phyloP scores from a whole-genome alignment of 179 eudicot genomes.

The Amaranthus tricolor region DNA sequence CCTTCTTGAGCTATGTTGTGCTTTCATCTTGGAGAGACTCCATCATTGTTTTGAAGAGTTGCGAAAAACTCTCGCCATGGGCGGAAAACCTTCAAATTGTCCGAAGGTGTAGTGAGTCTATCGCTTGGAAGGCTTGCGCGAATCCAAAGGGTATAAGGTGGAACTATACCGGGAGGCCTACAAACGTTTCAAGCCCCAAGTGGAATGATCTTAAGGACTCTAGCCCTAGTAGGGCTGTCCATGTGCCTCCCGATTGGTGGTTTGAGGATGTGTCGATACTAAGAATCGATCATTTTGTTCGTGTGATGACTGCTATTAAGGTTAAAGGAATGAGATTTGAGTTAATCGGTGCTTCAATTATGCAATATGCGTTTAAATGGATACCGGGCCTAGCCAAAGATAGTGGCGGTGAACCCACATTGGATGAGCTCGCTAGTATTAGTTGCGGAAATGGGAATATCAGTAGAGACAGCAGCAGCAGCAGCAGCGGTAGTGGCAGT shows the following conservation, averaged over 20 bases:
- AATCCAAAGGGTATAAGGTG: slow-evolving; percentile 85
- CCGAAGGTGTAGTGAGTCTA: slow-evolving; percentile 86
- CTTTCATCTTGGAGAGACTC: slow-evolving; percentile 96
- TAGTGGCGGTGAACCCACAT: slow-evolving; percentile 15
- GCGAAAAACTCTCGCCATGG: slow-evolving; percentile 92
- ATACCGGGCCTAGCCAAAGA: slow-evolving; percentile 63
- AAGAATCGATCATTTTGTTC: slow-evolving; percentile 84
- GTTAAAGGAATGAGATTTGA: slow-evolving; percentile 86
- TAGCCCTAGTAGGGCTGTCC: slow-evolving; percentile 53
- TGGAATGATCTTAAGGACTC: slow-evolving; percentile 63
- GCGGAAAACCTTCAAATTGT: slow-evolving; percentile 96
- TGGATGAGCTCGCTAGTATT: slow-evolving; percentile 24
- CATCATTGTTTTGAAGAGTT: slow-evolving; percentile 68
- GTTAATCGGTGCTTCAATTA: slow-evolving; percentile 63
- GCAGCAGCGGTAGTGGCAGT: slow-evolving; percentile 28
- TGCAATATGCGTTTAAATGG: slow-evolving; percentile 76
- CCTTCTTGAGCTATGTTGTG: slow-evolving; percentile 83
- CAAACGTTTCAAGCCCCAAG: slow-evolving; percentile 54
- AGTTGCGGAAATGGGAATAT: slow-evolving; percentile 23
- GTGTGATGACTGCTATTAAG: slow-evolving; percentile 79
- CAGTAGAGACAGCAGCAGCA: slow-evolving; percentile 25
- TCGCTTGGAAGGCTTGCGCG: slow-evolving; percentile 96
- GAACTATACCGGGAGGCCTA: slow-evolving; percentile 77
- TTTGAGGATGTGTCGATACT: slow-evolving; percentile 84
- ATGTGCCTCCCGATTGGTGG: slow-evolving; percentile 92